Evolutionary conservation across 1,284 basidiomycete genomes (phyloP), one percentile per base, ranked within the genome.

Genomic region (Mycena citricolor): DNA sequence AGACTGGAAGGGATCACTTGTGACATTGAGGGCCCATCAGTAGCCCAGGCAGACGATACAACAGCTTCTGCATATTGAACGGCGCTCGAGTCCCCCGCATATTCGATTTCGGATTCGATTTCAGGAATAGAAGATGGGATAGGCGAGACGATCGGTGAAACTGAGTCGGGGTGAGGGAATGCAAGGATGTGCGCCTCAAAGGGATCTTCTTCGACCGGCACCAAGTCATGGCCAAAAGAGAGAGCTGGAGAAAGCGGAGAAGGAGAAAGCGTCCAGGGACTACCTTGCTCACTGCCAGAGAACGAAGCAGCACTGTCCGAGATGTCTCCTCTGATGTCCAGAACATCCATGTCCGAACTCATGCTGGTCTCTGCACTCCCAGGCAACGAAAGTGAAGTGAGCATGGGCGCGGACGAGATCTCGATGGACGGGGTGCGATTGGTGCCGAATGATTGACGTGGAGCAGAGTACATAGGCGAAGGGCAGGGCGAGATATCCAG

Each of bases 1-100:
- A 43, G 33, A 31, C 35, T 42, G 20, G 17, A 28, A 11, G 41
- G 46, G 14, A 47, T 35, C 29, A 42, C 42, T 33, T 35, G 47
- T 22, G 45, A 39, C 49, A 41, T 43, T 37, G 46, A 38, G 28
- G 54, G 57, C 47, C 39, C 49, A 34, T 61, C 56, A 20, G 53
- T 49, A 25, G 56, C 59, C 62, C 62, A 64, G 23, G 61, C 58
- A 32, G 64, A 64, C 32, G 61, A 62, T 38, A 66, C 54, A 26
- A 66, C 47, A 20, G 63, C 63, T 21, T 57, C 49, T 36, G 65
- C 65, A 44, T 63, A 67, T 32, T 64, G 59, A n/a, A 58, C 51
- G 12, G 60, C 60, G 39, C 61, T 61, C 22, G 55, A 54, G 35
- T 58, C 42, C 16, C 43, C 38, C 35, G 39, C 42, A 31, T 37